Conservation (phyloP, 139 green algal genomes). For the Diplosphaera chodatii region DNA sequence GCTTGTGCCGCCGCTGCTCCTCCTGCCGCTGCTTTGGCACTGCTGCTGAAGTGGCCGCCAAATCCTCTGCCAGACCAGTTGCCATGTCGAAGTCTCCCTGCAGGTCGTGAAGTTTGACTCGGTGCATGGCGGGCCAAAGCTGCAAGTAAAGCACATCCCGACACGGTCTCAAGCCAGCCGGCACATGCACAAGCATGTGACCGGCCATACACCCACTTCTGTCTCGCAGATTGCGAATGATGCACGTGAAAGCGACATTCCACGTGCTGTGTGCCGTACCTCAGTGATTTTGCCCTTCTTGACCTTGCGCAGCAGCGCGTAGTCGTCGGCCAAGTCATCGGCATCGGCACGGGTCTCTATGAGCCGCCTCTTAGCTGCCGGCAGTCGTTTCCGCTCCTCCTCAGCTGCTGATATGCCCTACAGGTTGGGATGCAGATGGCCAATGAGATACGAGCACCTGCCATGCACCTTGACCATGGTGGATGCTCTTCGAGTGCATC, state of each 20-base stretch:
- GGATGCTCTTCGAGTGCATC: no score
- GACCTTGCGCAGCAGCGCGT: constrained; percentile 60
- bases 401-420: no score
- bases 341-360: constrained; percentile 62
- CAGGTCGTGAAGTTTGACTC: background rate
- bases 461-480: no score
- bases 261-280: constrained; percentile 6
- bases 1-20: background rate
- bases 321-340: constrained; percentile 67
- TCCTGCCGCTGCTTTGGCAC: background rate
- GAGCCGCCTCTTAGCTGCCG: constrained; percentile 67
- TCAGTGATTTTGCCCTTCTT: constrained; percentile 63
- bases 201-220: no score
- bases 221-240: no score
- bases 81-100: background rate
- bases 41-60: background rate
- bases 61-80: background rate
- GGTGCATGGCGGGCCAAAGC: no score
- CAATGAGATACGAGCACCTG: no score
- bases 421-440: no score
- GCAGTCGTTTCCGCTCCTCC: constrained; percentile 29
- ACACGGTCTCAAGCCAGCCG: background rate
- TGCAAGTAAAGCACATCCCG: no score
- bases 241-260: no score
- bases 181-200: background rate